These are phyloP conservation scores for Scleroderma citrinum DNA, from an alignment of 768 basidiomycete genomes.

Conservation along the genomic window DNA sequence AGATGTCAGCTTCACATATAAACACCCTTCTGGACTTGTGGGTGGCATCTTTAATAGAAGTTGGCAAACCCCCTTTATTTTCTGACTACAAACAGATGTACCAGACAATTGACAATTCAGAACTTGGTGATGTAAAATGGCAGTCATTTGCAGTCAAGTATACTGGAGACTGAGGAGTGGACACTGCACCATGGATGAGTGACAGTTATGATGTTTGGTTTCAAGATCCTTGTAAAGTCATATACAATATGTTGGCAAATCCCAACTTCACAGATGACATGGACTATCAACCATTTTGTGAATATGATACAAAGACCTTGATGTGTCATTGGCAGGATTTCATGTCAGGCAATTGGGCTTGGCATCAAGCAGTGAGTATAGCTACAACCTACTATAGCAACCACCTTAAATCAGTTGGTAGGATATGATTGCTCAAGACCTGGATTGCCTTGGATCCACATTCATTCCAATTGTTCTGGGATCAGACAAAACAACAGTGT, in stretches of 20 bases:
- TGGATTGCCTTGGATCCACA: constrained; percentile 4
- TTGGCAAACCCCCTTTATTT: neutral
- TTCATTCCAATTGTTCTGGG: constrained; percentile 13
- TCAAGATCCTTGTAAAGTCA: neutral
- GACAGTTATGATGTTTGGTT: neutral
- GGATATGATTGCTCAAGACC: too few species aligned
- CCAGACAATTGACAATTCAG: neutral
- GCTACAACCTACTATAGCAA: too few species aligned
- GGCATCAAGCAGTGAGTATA: constrained; percentile 10
- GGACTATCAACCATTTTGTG: neutral
- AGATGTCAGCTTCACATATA: neutral
- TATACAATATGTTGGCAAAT: too few species aligned
- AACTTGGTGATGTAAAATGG: neutral
- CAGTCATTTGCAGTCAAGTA: neutral
- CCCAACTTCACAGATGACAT: too few species aligned
- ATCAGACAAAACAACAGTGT: constrained; percentile 20
- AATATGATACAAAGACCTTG: neutral
- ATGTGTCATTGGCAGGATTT: constrained; percentile 1
- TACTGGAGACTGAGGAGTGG: too few species aligned
- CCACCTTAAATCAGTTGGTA: too few species aligned
- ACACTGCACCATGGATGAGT: neutral
- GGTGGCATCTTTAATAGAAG: neutral
- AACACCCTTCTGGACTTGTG: neutral
- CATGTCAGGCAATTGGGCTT: constrained; percentile 11
- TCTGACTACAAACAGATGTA: neutral